A percentile compares a stretch with the other conserved stretches of the same genome.
Conservation (phyloP, 2,329 filamentous ascomycete species). For the Fusarium coffeatum region DNA sequence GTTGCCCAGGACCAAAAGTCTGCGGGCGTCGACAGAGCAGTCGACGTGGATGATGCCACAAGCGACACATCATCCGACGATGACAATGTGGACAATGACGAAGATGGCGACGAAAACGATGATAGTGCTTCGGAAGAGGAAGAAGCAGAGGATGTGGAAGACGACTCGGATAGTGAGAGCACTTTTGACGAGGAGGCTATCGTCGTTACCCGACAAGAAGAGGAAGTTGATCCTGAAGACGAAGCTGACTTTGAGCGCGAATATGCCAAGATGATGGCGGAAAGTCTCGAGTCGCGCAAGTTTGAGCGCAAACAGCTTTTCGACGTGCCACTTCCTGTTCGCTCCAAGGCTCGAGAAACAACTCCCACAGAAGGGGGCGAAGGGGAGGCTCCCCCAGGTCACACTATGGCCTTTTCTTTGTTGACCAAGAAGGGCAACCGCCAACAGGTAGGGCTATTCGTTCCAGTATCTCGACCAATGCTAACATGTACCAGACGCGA, state of each 20-base stretch:
- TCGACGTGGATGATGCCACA: slow-evolving; percentile 78
- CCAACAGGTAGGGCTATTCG: slow-evolving; percentile 76
- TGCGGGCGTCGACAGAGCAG: slow-evolving; percentile 74
- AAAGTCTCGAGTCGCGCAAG: slow-evolving; percentile 94
- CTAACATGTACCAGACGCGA: slow-evolving; percentile 71
- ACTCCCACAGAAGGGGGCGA: slow-evolving; percentile 45
- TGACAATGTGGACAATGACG: slow-evolving; percentile 74
- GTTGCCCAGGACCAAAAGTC: slow-evolving; percentile 89
- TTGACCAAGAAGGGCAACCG: slow-evolving; percentile 96
- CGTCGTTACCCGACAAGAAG: slow-evolving; percentile 89
- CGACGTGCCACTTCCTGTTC: slow-evolving; percentile 96
- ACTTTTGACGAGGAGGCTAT: slow-evolving; percentile 89
- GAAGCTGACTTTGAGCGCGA: slow-evolving; percentile 98
- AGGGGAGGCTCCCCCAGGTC: slow-evolving; percentile 41
- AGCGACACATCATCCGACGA: slow-evolving; percentile 82
- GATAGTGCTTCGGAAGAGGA: slow-evolving; percentile 70
- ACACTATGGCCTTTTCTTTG: slow-evolving; percentile 95
- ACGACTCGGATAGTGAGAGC: slow-evolving; percentile 65
- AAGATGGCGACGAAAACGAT: slow-evolving; percentile 71
- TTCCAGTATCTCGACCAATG: background rate
- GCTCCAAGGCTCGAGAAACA: slow-evolving; percentile 73
- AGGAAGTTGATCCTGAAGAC: slow-evolving; percentile 89
- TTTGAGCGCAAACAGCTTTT: slow-evolving; percentile 95
- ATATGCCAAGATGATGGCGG: slow-evolving; percentile 97
- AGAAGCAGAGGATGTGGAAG: slow-evolving; percentile 66